Evolutionary conservation across 495 filamentous ascomycete genomes (phyloP).

Genomic region (Aspergillus egyptiacus): DNA sequence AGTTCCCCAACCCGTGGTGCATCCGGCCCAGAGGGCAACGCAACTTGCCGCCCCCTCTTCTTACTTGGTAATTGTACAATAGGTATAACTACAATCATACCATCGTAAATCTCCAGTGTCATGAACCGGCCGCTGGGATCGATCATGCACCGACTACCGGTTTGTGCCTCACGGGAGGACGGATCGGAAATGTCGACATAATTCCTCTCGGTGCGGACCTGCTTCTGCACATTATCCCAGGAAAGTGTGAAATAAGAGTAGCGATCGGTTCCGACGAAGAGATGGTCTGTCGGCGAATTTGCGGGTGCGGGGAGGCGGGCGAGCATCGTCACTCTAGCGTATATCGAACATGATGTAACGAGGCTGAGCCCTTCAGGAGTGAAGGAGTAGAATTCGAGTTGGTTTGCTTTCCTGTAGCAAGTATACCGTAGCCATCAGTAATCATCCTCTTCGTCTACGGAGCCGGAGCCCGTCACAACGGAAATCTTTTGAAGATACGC

Average conservation of each 20-base stretch:
- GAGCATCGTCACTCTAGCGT: slow-evolving; percentile 80
- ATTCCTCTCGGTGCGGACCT: slow-evolving; percentile 61
- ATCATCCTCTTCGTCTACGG: neutral
- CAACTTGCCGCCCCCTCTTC: slow-evolving; percentile 34
- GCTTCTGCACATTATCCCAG: slow-evolving; percentile 63
- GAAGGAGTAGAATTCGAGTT: slow-evolving; percentile 75
- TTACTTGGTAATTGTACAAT: slow-evolving; percentile 59
- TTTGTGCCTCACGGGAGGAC: slow-evolving; percentile 70
- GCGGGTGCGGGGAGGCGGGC: slow-evolving; percentile 67
- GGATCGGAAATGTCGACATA: slow-evolving; percentile 73
- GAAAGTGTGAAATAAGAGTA: slow-evolving; percentile 82
- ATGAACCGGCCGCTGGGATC: slow-evolving; percentile 79
- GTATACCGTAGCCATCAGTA: slow-evolving; percentile 8
- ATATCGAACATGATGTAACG: slow-evolving; percentile 59
- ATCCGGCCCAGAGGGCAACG: slow-evolving; percentile 24
- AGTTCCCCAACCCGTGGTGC: slow-evolving; percentile 49
- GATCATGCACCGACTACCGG: slow-evolving; percentile 67
- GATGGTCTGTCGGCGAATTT: slow-evolving; percentile 68
- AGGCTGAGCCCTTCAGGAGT: slow-evolving; percentile 55
- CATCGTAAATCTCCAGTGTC: slow-evolving; percentile 83
- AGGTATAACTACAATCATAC: slow-evolving; percentile 70
- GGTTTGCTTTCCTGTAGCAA: slow-evolving; percentile 71
- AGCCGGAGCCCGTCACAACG: neutral
- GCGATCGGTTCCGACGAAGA: slow-evolving; percentile 88
- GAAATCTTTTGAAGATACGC: slow-evolving; percentile 29